Evolutionary conservation across 441 rosid species (phyloP), one percentile per base, ranked within the genome.

Genomic region (Macaranga tanarius): DNA sequence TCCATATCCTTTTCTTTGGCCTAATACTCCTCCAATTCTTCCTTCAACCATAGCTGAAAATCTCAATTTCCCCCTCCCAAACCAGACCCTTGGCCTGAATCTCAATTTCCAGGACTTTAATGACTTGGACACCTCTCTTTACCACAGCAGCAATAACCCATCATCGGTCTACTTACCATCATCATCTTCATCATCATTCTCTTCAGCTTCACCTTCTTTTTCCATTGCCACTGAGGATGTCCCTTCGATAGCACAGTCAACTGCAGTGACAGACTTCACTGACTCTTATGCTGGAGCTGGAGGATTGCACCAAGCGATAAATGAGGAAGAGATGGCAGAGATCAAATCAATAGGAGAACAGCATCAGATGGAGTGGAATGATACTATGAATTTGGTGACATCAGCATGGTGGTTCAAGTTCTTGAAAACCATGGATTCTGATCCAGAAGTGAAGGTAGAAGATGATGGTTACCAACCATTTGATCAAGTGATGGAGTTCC

Each of bases 341-440:
- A 88, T 90, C 76, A 84, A 88, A 80, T 85, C 93, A 66, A 77
- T 90, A 12, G 96, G 96, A 72, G 93, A 90, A 62, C 86, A 79
- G 71, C 89, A 88, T 74, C 88, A 90, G 85, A 83, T 88, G 86
- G 96, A 88, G 75, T 90, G 96, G 96, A 87, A 84, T 73, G 96
- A 90, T 76, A 84, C 84, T 42, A 79, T 90, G 90, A 90, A 90
- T 82, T 80, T 90, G 79, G 86, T 78, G 63, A 90, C 91, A 16
- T 94, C 98, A 77, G 92, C 96, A 8, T 85, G 96, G 95, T 94
- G 98, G 98, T 87, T 88, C 75, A 90, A 89, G 81, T 89, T 88
- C 79, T 77, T 89, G 90, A 93, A 88, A 77, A 87, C 83, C 54
- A 81, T 84, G 84, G 98, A 87, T 44, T 50, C 72, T 55, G 83